These are phyloP conservation scores for Daldinia childiae DNA, from an alignment of 495 filamentous ascomycete genomes.

Conservation along the genomic window DNA sequence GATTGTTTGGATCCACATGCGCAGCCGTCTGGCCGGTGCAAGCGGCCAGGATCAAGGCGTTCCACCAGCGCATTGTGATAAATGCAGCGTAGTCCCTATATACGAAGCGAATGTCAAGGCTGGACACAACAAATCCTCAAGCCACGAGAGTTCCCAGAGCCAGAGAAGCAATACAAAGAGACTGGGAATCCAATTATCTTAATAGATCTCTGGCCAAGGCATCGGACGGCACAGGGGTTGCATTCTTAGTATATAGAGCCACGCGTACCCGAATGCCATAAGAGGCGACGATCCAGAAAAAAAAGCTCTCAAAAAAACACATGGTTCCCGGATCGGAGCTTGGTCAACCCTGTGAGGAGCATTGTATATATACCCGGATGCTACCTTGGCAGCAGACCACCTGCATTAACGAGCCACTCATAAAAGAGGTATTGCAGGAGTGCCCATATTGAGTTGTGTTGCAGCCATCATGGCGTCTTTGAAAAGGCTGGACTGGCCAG, in stretches of 20 bases:
- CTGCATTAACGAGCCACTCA: constrained; percentile 28
- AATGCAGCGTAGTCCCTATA: constrained; percentile 14
- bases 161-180: neutral
- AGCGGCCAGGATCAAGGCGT: constrained; percentile 42
- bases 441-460: constrained; percentile 19
- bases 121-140: constrained; percentile 13
- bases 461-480: constrained; percentile 24
- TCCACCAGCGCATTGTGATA: constrained; percentile 43
- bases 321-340: constrained; percentile 35
- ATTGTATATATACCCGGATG: constrained; percentile 48
- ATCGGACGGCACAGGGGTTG: constrained; percentile 3
- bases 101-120: constrained; percentile 32
- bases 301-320: constrained; percentile 11
- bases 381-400: constrained; percentile 42
- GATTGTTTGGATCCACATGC: constrained; percentile 42
- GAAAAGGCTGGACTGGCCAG: constrained; percentile 29
- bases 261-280: constrained; percentile 22
- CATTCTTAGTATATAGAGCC: constrained; percentile 31
- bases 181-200: neutral
- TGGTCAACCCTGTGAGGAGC: constrained; percentile 30
- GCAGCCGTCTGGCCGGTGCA: constrained; percentile 43
- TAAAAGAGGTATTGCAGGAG: constrained; percentile 18
- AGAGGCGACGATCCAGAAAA: constrained; percentile 15
- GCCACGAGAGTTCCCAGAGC: neutral
- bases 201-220: constrained; percentile 25